Evolutionary conservation across 1,284 basidiomycete genomes (phyloP).

Genomic region (Naganishia liquefaciens): DNA sequence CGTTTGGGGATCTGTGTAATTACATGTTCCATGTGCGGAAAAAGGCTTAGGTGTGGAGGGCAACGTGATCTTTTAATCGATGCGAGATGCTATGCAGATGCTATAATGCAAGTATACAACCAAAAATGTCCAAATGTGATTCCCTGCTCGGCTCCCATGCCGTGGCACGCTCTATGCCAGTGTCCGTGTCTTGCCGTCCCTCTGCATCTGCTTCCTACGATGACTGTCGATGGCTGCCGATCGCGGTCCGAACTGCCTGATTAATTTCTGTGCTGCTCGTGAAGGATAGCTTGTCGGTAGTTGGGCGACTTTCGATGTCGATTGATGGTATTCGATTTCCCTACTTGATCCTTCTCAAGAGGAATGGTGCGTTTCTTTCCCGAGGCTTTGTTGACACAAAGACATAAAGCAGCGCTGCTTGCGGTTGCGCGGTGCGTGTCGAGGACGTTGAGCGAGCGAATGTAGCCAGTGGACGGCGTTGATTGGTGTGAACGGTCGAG

Average conservation of each 20-base stretch:
- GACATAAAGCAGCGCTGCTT: too few species aligned
- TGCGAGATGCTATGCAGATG: slow-evolving; percentile 12
- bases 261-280: too few species aligned
- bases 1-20: slow-evolving; percentile 58
- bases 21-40: slow-evolving; percentile 54
- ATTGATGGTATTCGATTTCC: too few species aligned
- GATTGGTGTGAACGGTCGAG: too few species aligned
- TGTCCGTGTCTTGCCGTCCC: neutral
- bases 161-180: slow-evolving; percentile 5
- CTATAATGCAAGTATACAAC: slow-evolving; percentile 21
- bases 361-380: too few species aligned
- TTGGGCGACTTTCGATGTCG: too few species aligned
- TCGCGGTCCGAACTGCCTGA: neutral
- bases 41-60: slow-evolving; percentile 20
- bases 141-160: neutral
- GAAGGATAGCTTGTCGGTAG: too few species aligned
- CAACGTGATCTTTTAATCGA: neutral
- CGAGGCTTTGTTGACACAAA: too few species aligned
- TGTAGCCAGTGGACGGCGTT: too few species aligned
- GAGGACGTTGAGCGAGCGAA: too few species aligned
- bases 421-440: too few species aligned
- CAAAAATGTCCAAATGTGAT: slow-evolving; percentile 20
- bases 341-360: too few species aligned
- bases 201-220: neutral
- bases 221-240: neutral